Conservation (phyloP, 371 early-diverging fungal genomes). For the Rhizopus delemar region DNA sequence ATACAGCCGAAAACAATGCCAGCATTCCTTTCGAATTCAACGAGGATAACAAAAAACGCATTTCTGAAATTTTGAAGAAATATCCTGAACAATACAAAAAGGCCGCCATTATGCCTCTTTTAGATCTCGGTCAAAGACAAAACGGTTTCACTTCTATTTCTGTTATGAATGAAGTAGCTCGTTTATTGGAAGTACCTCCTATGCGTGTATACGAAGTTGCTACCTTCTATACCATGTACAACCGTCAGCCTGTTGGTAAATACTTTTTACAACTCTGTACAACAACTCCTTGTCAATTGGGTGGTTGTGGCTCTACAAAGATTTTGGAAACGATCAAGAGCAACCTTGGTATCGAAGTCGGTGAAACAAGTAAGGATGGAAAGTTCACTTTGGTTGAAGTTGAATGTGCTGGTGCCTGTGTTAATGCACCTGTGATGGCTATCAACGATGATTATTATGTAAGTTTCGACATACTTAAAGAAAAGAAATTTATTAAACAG, state of each 20-base stretch:
- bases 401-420: constrained; percentile 99
- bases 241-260: constrained; percentile 97
- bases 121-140: constrained; percentile 96
- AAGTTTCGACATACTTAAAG: constrained; percentile 21
- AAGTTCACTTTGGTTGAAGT: constrained; percentile 97
- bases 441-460: constrained; percentile 97
- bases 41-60: constrained; percentile 77
- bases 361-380: constrained; percentile 93
- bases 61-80: constrained; percentile 85
- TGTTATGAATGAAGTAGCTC: constrained; percentile 97
- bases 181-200: constrained; percentile 91
- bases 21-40: constrained; percentile 85
- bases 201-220: constrained; percentile 99
- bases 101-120: constrained; percentile 94
- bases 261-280: constrained; percentile 98
- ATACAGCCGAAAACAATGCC: constrained; percentile 90
- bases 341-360: constrained; percentile 88
- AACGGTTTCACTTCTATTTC: constrained; percentile 89
- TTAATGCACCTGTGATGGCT: constrained; percentile 96
- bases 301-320: constrained; percentile 84
- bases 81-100: constrained; percentile 98
- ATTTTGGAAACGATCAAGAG: constrained; percentile 86
- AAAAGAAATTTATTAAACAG: background rate
- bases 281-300: constrained; percentile 95
- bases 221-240: constrained; percentile 99